These are phyloP conservation scores for Cenococcum geophilum DNA, from an alignment of 495 filamentous ascomycete species.

Conservation along the genomic window DNA sequence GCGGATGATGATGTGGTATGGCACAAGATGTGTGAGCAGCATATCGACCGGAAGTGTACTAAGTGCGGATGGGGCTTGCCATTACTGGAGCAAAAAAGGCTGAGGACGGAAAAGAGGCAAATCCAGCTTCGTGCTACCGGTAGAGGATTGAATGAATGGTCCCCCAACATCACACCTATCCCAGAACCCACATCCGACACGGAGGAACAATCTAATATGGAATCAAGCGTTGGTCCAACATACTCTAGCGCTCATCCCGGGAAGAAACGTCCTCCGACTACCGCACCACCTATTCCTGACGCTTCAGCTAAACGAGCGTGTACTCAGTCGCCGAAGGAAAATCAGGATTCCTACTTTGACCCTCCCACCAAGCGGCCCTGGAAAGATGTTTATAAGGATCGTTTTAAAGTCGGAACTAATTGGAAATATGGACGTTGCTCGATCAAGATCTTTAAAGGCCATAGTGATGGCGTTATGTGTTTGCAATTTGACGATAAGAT, in stretches of 20 bases:
- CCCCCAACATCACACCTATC: constrained; percentile 47
- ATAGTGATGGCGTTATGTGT: constrained; percentile 92
- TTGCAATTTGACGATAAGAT: constrained; percentile 93
- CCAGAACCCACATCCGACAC: constrained; percentile 29
- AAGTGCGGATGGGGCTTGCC: constrained; percentile 97
- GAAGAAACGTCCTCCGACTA: constrained; percentile 19
- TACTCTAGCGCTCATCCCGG: neutral
- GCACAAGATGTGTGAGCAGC: constrained; percentile 98
- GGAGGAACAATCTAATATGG: neutral
- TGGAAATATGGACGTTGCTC: constrained; percentile 92
- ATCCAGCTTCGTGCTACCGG: constrained; percentile 65
- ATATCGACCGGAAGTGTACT: constrained; percentile 92
- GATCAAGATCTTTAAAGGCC: constrained; percentile 73
- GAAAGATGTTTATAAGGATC: constrained; percentile 89
- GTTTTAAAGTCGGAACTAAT: constrained; percentile 84
- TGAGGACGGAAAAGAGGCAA: constrained; percentile 81
- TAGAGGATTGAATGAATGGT: constrained; percentile 49
- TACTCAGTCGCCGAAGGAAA: constrained; percentile 17
- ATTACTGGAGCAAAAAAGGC: constrained; percentile 75
- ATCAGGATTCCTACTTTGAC: constrained; percentile 43
- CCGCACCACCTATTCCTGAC: constrained; percentile 9
- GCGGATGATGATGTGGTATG: constrained; percentile 97
- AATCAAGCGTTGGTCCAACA: constrained; percentile 5
- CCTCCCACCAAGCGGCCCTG: constrained; percentile 62
- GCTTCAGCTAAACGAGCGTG: constrained; percentile 25